phyloP scores from a whole-genome alignment of 768 basidiomycete species.

The Harrya chromipes region DNA sequence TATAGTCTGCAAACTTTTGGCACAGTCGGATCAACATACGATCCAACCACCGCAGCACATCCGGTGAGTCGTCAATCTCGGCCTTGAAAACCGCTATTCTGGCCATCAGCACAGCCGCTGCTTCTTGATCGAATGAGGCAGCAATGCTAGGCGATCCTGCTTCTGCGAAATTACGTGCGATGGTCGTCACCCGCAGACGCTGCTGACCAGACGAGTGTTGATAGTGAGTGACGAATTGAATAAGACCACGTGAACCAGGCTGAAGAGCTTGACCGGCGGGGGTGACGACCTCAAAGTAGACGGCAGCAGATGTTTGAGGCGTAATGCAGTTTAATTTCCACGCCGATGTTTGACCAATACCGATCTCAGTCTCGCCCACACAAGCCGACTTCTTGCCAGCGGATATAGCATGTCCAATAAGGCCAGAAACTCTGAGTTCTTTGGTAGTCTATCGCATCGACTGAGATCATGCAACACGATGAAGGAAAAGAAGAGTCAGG shows the following conservation, averaged over 20 bases:
- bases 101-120: conserved; percentile 96
- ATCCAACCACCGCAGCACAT: conserved; percentile 96
- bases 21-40: conserved; percentile 97
- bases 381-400: conserved; percentile 95
- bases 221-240: conserved; percentile 98
- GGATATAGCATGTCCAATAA: conserved; percentile 97
- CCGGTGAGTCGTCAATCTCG: conserved; percentile 96
- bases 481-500: conserved; percentile 4
- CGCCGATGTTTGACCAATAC: conserved; percentile 96
- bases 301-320: conserved; percentile 82
- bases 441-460: conserved; percentile 76
- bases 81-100: conserved; percentile 99
- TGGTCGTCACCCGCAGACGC: conserved; percentile 94
- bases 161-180: conserved; percentile 96
- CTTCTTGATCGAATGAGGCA: conserved; percentile 95
- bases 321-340: conserved; percentile 96
- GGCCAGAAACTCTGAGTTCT: conserved; percentile 95
- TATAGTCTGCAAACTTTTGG: conserved; percentile 98
- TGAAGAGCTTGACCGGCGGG: conserved; percentile 92
- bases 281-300: conserved; percentile 98
- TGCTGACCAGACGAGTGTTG: conserved; percentile 96
- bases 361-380: conserved; percentile 98
- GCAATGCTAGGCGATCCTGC: conserved; percentile 94
- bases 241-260: conserved; percentile 87
- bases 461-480: not conserved